Evolutionary conservation across 371 early-diverging fungal genomes (phyloP), one percentile per base, ranked within the genome.

Genomic region (Smittium culicis): DNA sequence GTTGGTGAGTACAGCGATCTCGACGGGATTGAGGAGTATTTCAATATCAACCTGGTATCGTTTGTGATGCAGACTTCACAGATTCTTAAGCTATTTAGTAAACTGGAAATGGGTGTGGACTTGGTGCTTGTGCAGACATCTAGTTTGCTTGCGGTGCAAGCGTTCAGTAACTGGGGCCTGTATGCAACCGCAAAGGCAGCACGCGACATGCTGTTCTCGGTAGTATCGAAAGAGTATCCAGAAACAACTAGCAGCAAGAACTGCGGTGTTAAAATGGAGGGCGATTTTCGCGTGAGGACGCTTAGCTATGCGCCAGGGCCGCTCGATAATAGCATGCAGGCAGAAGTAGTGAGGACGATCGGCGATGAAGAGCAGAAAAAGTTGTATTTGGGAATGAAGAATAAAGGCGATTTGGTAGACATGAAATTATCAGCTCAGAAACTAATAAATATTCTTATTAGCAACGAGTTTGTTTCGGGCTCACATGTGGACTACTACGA

Each of bases 271-370:
- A 70, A 71, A 20, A n/a, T n/a, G n/a, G n/a, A n/a, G n/a, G n/a
- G n/a, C n/a, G n/a, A n/a, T n/a, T n/a, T n/a, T n/a, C n/a, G n/a
- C n/a, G 77, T 86, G 63, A 78, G 82, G 68, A 83, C 86, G 3
- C 79, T 95, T 35, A 92, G 83, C 70, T 95, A 93, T 76, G 92
- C 95, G 0, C 95, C 95, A 8, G 95, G 95, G 0, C 95, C 95
- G 33, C 72, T 95, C 67, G 86, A 92, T 67, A 91, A 88, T 68
- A 84, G 83, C 54, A 94, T 95, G 94, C 94, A 94, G 74, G 72
- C 75, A 1, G 72, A 76, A 34, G 88, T 93, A 33, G 84, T 93
- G 28, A 74, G 80, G 34, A 85, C 83, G 14, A 73, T 93, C 54
- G 88, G 87, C 3, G 91, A 92, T 70, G 71, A 77, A 16, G 85